Evolutionary conservation across 2,329 filamentous ascomycete genomes (phyloP).

Genomic region (Thermoascus crustaceus): DNA sequence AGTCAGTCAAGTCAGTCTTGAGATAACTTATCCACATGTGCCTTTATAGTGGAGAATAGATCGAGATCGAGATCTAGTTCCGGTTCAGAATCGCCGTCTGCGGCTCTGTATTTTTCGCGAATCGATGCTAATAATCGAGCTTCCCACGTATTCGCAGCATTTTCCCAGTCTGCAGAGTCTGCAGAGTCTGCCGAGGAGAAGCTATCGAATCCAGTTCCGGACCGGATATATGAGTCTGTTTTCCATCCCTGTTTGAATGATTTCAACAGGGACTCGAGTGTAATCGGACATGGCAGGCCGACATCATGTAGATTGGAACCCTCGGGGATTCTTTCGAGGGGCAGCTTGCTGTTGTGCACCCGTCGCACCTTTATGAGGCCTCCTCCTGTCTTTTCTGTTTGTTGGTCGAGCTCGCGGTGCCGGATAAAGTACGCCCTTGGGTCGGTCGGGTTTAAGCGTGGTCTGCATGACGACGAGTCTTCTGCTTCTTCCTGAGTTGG

Average conservation of each 20-base stretch:
- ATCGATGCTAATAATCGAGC: constrained; percentile 11
- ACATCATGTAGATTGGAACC: constrained; percentile 17
- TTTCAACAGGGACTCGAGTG: constrained; percentile 5
- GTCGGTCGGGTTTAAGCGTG: constrained; percentile 16
- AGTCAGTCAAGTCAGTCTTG: too few species aligned
- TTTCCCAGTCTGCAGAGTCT: constrained; percentile 4
- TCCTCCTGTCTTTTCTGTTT: constrained; percentile 1
- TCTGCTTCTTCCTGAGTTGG: too few species aligned
- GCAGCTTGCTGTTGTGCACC: constrained; percentile 17
- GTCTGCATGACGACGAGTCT: too few species aligned
- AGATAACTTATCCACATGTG: background rate
- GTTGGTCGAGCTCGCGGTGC: constrained; percentile 6
- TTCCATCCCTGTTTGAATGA: constrained; percentile 5
- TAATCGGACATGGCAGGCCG: constrained; percentile 7
- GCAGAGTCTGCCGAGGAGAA: constrained; percentile 7
- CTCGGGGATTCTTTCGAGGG: constrained; percentile 21
- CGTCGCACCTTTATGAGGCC: constrained; percentile 10
- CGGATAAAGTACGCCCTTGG: constrained; percentile 25
- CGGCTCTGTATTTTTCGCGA: constrained; percentile 11
- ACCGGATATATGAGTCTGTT: constrained; percentile 16
- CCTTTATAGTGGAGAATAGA: constrained; percentile 4
- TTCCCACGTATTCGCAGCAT: too few species aligned
- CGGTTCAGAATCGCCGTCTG: constrained; percentile 4
- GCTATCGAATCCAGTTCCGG: constrained; percentile 6
- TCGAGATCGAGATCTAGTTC: constrained; percentile 14